These are phyloP conservation scores for Paxillus rubicundulus DNA, from an alignment of 768 basidiomycete genomes.

Conservation along the genomic window DNA sequence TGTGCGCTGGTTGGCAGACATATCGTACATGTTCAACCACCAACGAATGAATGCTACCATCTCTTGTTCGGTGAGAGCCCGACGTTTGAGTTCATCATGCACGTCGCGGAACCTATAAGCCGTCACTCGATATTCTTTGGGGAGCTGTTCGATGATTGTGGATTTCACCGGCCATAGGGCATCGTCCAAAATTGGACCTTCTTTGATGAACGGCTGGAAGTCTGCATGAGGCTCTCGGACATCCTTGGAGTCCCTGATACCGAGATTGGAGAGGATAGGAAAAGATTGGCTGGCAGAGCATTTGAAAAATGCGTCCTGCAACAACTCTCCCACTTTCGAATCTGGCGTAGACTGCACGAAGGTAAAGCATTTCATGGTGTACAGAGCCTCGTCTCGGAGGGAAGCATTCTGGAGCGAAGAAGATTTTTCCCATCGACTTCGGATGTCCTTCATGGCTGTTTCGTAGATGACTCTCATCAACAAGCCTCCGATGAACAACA, in stretches of 20 bases:
- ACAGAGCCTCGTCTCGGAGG: constrained; percentile 42
- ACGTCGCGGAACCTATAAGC: constrained; percentile 77
- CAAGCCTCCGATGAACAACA: constrained; percentile 79
- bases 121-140: constrained; percentile 59
- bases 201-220: constrained; percentile 69
- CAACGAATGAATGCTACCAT: constrained; percentile 79
- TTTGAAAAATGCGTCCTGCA: constrained; percentile 75
- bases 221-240: constrained; percentile 69
- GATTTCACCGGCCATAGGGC: constrained; percentile 31
- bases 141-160: constrained; percentile 59
- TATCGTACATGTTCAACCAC: constrained; percentile 52
- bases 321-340: constrained; percentile 59
- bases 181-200: constrained; percentile 57
- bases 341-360: constrained; percentile 85
- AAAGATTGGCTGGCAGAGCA: constrained; percentile 51
- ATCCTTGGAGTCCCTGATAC: constrained; percentile 59
- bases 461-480: constrained; percentile 84
- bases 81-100: constrained; percentile 60
- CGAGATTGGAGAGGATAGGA: constrained; percentile 71
- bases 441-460: constrained; percentile 62
- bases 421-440: constrained; percentile 26
- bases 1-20: too few species aligned
- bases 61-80: constrained; percentile 66
- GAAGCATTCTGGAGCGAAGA: background rate
- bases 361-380: constrained; percentile 83